A percentile compares a stretch with the other conserved stretches of the same genome.
These are phyloP conservation scores for Marasmius sp. DNA, from an alignment of 1,284 basidiomycete genomes.

Conservation along the genomic window DNA sequence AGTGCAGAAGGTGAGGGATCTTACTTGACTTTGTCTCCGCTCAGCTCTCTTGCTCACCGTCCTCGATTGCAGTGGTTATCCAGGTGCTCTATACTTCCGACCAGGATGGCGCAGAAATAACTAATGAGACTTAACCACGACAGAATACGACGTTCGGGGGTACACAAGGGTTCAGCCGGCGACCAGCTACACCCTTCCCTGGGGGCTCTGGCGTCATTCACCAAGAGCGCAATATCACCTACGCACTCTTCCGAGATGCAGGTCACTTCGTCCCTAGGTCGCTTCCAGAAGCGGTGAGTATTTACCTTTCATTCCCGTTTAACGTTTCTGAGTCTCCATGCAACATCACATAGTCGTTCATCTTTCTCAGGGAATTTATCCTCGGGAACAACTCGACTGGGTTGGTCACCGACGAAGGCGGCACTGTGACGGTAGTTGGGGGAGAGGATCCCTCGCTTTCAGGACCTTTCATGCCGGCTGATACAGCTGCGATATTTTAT, in stretches of 20 bases:
- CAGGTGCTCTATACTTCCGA: slow-evolving; percentile 29
- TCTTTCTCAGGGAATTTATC: slow-evolving; percentile 28
- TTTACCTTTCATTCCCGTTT: background rate
- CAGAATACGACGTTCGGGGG: slow-evolving; percentile 55
- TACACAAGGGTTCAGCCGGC: slow-evolving; percentile 48
- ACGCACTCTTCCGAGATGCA: slow-evolving; percentile 38
- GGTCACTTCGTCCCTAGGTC: slow-evolving; percentile 32
- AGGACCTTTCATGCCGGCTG: slow-evolving; percentile 10
- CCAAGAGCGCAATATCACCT: slow-evolving; percentile 51
- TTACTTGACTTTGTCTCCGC: background rate
- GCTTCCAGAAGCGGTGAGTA: slow-evolving; percentile 7
- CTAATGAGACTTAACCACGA: background rate
- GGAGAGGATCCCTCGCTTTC: slow-evolving; percentile 11
- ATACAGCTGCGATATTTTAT: slow-evolving; percentile 13
- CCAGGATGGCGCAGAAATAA: background rate
- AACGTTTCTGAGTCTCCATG: background rate
- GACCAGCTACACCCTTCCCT: slow-evolving; percentile 45
- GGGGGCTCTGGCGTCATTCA: slow-evolving; percentile 51
- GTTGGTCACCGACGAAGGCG: slow-evolving; percentile 10
- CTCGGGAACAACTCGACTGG: slow-evolving; percentile 26
- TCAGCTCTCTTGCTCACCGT: background rate
- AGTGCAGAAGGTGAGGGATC: slow-evolving; percentile 37
- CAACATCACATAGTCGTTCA: slow-evolving; percentile 17
- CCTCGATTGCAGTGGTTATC: slow-evolving; percentile 31
- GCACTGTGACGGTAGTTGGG: slow-evolving; percentile 4